Evolutionary conservation across 1,284 basidiomycete genomes (phyloP).

Genomic region (Malassezia furfur): DNA sequence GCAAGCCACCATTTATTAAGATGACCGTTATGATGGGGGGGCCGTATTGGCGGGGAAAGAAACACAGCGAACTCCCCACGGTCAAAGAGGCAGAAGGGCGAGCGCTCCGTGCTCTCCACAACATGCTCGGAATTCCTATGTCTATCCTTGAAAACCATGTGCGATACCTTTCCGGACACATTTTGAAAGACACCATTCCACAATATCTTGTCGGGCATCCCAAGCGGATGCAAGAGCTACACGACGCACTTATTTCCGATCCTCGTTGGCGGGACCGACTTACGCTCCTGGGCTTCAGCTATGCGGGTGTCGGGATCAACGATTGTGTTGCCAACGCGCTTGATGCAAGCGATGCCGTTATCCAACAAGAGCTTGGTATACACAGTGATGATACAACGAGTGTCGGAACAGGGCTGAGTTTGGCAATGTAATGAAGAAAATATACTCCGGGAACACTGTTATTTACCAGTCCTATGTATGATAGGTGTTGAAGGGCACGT

Average conservation of each 20-base stretch:
- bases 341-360: constrained; percentile 13
- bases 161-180: constrained; percentile 51
- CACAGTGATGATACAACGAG: not conserved
- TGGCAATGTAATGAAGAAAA: not conserved
- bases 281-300: constrained; percentile 73
- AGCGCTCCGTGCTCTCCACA: constrained; percentile 27
- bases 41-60: constrained; percentile 44
- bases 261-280: constrained; percentile 55
- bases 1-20: constrained; percentile 53
- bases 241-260: constrained; percentile 49
- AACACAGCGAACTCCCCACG: constrained; percentile 48
- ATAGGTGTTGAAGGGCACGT: not conserved
- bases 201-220: constrained; percentile 67
- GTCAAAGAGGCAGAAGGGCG: constrained; percentile 22
- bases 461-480: not conserved
- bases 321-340: constrained; percentile 59
- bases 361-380: not conserved
- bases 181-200: constrained; percentile 71
- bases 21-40: constrained; percentile 88
- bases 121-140: constrained; percentile 27
- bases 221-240: constrained; percentile 60
- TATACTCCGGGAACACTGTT: not conserved
- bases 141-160: constrained; percentile 25
- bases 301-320: constrained; percentile 77
- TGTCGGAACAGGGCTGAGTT: not conserved